Percentiles rank a stretch among this genome's conserved stretches.
phyloP scores from a whole-genome alignment of 371 early-diverging fungal species.

The Rhizomucor miehei region DNA sequence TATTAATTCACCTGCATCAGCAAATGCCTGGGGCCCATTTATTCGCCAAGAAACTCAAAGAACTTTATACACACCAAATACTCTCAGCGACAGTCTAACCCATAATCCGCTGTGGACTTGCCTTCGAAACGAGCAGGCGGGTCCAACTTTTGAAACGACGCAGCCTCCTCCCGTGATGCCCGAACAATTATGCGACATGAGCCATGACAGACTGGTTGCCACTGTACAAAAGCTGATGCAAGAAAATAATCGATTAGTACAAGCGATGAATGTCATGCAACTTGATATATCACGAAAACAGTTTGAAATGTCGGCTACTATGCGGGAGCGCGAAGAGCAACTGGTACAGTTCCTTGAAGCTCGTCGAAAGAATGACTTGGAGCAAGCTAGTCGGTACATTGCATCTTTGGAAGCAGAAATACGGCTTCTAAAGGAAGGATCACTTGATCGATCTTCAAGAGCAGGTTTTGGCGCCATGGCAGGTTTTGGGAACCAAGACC shows the following conservation, averaged over 20 bases:
- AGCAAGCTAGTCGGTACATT: slow-evolving; percentile 42
- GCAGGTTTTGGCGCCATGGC: slow-evolving; percentile 11
- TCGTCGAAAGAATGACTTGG: slow-evolving; percentile 47
- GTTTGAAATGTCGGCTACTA: slow-evolving; percentile 34
- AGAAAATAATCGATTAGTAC: slow-evolving; percentile 41
- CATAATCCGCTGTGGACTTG: too few relatives aligned
- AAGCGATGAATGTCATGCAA: slow-evolving; percentile 40
- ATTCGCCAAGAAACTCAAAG: too few relatives aligned
- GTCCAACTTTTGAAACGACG: slow-evolving; percentile 4
- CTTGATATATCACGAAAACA: slow-evolving; percentile 46
- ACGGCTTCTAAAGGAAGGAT: slow-evolving; percentile 1
- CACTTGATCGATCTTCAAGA: slow-evolving; percentile 3
- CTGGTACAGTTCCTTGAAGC: slow-evolving; percentile 15
- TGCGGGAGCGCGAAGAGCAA: slow-evolving; percentile 43
- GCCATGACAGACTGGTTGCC: slow-evolving; percentile 20
- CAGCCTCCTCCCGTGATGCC: not conserved
- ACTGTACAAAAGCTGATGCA: slow-evolving; percentile 33
- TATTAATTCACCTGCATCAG: too few relatives aligned
- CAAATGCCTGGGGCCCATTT: too few relatives aligned
- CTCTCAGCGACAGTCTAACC: too few relatives aligned
- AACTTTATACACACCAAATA: too few relatives aligned
- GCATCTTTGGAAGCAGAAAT: slow-evolving; percentile 33
- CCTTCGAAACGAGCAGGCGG: too few relatives aligned
- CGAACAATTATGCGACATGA: slow-evolving; percentile 2
- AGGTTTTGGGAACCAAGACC: slow-evolving; percentile 23